These are phyloP conservation scores for Sporisorium graminicola DNA, from an alignment of 1,284 basidiomycete genomes.

Conservation along the genomic window DNA sequence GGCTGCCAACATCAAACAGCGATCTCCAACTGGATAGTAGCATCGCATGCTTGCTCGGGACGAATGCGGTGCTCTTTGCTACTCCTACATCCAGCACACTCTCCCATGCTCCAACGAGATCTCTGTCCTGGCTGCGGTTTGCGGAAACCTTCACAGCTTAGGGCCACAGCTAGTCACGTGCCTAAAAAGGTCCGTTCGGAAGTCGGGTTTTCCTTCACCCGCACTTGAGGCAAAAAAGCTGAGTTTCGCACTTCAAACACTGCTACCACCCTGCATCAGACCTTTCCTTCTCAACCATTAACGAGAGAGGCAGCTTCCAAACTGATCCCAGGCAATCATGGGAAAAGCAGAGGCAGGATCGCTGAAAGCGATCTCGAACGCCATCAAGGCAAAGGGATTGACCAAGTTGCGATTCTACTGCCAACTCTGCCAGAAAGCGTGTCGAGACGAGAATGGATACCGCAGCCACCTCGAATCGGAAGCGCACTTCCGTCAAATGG, in stretches of 20 bases:
- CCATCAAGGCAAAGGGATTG: conserved; percentile 67
- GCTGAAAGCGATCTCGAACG: conserved; percentile 66
- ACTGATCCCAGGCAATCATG: conserved; percentile 9
- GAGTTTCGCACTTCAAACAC: not conserved
- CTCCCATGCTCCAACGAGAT: no score
- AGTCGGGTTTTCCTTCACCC: not conserved
- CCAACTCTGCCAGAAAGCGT: conserved; percentile 67
- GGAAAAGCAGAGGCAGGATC: conserved; percentile 43
- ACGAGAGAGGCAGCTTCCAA: not conserved
- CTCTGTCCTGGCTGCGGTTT: no score
- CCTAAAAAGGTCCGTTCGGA: not conserved
- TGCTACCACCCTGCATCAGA: not conserved
- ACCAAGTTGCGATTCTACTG: conserved; percentile 69
- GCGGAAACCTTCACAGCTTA: not conserved
- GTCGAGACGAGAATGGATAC: conserved; percentile 68
- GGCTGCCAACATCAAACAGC: not conserved
- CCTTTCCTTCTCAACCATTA: not conserved
- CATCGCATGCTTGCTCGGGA: no score
- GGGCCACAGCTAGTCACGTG: not conserved
- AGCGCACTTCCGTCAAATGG: conserved; percentile 92
- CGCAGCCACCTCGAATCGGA: conserved; percentile 81
- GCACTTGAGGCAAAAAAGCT: not conserved
- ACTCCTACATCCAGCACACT: no score
- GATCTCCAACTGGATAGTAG: no score
- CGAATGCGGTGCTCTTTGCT: no score